Base-by-base conservation (phyloP, 164 flowering plant genomes). In the Kingdonia uniflora region DNA sequence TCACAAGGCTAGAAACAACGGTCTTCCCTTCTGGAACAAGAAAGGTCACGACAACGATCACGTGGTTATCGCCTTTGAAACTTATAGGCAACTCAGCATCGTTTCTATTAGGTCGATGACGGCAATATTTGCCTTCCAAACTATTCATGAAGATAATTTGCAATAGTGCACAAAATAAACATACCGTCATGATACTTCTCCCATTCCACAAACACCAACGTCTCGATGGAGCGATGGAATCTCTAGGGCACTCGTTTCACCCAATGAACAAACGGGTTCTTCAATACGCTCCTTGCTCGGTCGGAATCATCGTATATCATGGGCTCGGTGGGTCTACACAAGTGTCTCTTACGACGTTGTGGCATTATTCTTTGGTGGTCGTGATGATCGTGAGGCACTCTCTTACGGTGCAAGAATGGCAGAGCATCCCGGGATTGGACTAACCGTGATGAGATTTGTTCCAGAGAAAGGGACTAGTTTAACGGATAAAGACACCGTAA, bases 351-450 rank as follows among this genome's bases (percentile, higher is more conserved):
- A 26, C 50, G 14, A 51, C 0, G 46, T 70, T 0, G 66, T 29
- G 6, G 68, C 64, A 0, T 66, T 66, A 6, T 78, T 68, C 56
- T 75, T 75, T 22, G 76, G 82, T 0, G 80, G 82, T 0, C 52
- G 39, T 0, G 82, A 78, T 20, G 82, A 78, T 40, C 60, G 57
- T 4, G 82, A 77, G 49, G 80, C 77, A 0, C 69, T 75, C 1
- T 62, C 75, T 0, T 74, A 67, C 19, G 79, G 68, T 6, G 12
- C 54, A 6, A 60, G 81, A 14, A 67, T 77, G 68, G 72, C 80
- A 0, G 82, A 78, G 59, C 82, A 78, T 39, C 82, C 82, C 0
- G 81, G 81, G 6, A 74, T 77, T 15, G 43, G 12, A n/a, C 70
- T 77, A 20, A 61, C 51, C 1, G 65, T 74, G 11, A 16, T 74